These are phyloP conservation scores for Lachancea lanzarotensis DNA, from an alignment of 805 yeast genomes.

Conservation along the genomic window DNA sequence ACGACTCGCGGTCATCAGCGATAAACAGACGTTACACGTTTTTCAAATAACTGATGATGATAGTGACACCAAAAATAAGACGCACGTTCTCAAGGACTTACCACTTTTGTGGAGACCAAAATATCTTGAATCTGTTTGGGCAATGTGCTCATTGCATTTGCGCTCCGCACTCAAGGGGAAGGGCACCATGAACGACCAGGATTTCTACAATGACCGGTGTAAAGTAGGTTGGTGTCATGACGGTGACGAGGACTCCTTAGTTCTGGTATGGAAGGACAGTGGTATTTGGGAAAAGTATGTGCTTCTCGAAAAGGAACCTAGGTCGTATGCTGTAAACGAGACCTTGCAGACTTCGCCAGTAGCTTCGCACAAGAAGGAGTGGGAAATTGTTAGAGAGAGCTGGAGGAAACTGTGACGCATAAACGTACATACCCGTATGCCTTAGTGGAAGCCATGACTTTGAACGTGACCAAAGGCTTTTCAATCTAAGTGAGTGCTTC, in stretches of 20 bases:
- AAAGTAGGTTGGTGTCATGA: conserved; percentile 35
- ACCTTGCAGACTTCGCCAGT: conserved; percentile 13
- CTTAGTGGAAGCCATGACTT: no score
- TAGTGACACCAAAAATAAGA: conserved; percentile 38
- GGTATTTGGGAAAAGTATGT: conserved; percentile 85
- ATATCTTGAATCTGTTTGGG: conserved; percentile 83
- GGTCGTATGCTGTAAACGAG: conserved; percentile 17
- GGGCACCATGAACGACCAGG: conserved; percentile 19
- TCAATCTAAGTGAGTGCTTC: conserved; percentile 13
- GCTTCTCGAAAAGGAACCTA: conserved; percentile 45
- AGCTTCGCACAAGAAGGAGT: conserved; percentile 29
- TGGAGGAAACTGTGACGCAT: conserved; percentile 48
- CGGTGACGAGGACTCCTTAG: conserved; percentile 51
- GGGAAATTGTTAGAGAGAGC: conserved; percentile 60
- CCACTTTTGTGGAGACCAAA: conserved; percentile 42
- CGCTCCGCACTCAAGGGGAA: conserved; percentile 24
- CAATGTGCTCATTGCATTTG: conserved; percentile 67
- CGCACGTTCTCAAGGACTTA: conserved; percentile 54
- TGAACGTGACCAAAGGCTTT: no score
- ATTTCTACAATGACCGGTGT: conserved; percentile 24
- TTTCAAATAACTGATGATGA: conserved; percentile 40
- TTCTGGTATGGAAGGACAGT: conserved; percentile 66
- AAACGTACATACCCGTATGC: conserved; percentile 20
- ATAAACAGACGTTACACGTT: conserved; percentile 83
- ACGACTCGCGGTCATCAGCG: conserved; percentile 77